Conservation (phyloP, 225 moss, liverwort and hornwort species). For the Pseudoscleropodium purum region DNA sequence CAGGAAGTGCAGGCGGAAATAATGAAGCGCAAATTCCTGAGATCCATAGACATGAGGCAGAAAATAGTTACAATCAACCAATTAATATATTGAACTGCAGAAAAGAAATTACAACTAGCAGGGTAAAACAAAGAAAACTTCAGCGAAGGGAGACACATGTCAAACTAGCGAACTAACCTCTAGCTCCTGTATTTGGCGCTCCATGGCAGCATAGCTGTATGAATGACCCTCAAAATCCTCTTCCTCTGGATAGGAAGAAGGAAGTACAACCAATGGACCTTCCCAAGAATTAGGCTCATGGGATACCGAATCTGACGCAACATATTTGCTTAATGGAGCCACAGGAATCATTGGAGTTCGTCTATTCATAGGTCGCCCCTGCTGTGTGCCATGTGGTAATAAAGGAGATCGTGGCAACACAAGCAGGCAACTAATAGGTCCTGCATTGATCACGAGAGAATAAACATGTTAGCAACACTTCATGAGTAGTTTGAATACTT, state of each 20-base stretch:
- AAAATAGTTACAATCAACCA: not conserved
- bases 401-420: constrained; percentile 76
- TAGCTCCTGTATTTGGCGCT: constrained; percentile 91
- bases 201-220: constrained; percentile 96
- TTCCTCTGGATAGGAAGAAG: constrained; percentile 68
- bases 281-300: constrained; percentile 87
- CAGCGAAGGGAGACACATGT: not conserved
- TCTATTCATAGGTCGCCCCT: constrained; percentile 55
- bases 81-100: not conserved
- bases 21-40: not conserved
- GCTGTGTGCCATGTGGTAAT: constrained; percentile 63
- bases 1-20: not conserved
- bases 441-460: constrained; percentile 24
- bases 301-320: constrained; percentile 51
- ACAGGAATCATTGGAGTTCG: constrained; percentile 73
- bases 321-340: constrained; percentile 80
- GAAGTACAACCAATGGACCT: constrained; percentile 89
- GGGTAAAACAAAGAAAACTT: not conserved
- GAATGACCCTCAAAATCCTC: constrained; percentile 84
- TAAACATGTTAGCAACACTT: not conserved
- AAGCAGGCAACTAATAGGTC: constrained; percentile 84
- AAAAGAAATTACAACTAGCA: not conserved
- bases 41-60: not conserved
- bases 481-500: not conserved
- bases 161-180: constrained; percentile 43